Conservation (phyloP, 2,329 filamentous ascomycete genomes). For the Fusarium nisikadoi region DNA sequence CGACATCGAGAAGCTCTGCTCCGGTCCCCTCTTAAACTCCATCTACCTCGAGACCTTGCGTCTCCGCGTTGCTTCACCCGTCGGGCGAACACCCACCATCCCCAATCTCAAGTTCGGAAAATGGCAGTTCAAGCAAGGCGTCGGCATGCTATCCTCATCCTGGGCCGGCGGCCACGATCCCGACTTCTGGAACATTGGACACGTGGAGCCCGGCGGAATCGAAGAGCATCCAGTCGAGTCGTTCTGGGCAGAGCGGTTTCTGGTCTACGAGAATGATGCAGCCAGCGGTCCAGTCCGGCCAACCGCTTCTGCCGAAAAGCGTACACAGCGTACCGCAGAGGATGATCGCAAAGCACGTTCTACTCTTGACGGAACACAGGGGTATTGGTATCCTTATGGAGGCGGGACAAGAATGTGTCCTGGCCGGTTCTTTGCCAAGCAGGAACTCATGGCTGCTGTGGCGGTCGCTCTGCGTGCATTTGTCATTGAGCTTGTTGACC, state of each 20-base stretch:
- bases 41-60: slow-evolving; percentile 51
- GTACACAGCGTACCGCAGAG: neutral
- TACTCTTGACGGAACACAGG: slow-evolving; percentile 40
- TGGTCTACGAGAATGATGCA: slow-evolving; percentile 32
- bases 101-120: slow-evolving; percentile 36
- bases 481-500: slow-evolving; percentile 45
- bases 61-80: slow-evolving; percentile 36
- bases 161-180: slow-evolving; percentile 27
- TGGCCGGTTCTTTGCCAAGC: slow-evolving; percentile 51
- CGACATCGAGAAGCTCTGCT: slow-evolving; percentile 34
- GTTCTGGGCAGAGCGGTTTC: slow-evolving; percentile 42
- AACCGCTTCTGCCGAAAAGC: fast-evolving
- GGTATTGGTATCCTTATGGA: slow-evolving; percentile 50
- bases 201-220: neutral
- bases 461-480: slow-evolving; percentile 47
- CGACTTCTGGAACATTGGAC: slow-evolving; percentile 36
- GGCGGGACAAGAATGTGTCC: slow-evolving; percentile 50
- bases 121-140: slow-evolving; percentile 31
- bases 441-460: slow-evolving; percentile 46
- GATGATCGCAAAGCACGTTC: slow-evolving; percentile 11
- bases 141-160: slow-evolving; percentile 26
- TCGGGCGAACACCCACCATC: slow-evolving; percentile 33
- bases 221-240: slow-evolving; percentile 28
- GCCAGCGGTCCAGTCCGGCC: slow-evolving; percentile 28
- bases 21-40: slow-evolving; percentile 47